These are phyloP conservation scores for Thinopyrum obtusiflorum DNA, from an alignment of 202 grass and related monocot genomes.

Conservation along the genomic window DNA sequence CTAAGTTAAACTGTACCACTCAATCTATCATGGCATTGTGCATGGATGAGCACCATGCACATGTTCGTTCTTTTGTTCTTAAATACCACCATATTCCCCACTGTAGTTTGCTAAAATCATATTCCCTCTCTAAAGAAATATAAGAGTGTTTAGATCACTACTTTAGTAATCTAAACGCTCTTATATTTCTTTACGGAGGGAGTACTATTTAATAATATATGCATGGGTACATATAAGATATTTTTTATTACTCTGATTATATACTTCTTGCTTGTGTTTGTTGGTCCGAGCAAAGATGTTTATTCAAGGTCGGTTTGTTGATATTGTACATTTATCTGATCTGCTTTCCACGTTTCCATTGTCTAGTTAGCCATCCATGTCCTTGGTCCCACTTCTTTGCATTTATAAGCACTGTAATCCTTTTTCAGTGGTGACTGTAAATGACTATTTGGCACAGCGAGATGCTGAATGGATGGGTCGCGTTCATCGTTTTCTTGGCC, in stretches of 20 bases:
- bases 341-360: neutral
- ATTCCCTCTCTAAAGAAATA: no score
- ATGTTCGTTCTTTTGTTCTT: neutral
- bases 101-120: neutral
- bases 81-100: neutral
- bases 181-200: no score
- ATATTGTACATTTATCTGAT: constrained; percentile 16
- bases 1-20: neutral
- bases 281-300: neutral
- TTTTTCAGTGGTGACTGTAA: constrained; percentile 93
- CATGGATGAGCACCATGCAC: neutral
- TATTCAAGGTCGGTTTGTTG: neutral
- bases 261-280: neutral
- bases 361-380: constrained; percentile 8
- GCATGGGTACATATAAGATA: neutral
- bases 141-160: no score
- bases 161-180: no score
- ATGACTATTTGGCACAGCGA: constrained; percentile 95
- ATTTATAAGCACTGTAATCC: constrained; percentile 17
- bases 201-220: neutral
- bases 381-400: constrained; percentile 3
- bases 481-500: constrained; percentile 93
- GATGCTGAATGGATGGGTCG: constrained; percentile 99
- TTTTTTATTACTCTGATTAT: neutral
- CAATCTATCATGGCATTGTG: neutral